Evolutionary conservation across 2,329 filamentous ascomycete species (phyloP).

Genomic region (Cryphonectria carpinicola): DNA sequence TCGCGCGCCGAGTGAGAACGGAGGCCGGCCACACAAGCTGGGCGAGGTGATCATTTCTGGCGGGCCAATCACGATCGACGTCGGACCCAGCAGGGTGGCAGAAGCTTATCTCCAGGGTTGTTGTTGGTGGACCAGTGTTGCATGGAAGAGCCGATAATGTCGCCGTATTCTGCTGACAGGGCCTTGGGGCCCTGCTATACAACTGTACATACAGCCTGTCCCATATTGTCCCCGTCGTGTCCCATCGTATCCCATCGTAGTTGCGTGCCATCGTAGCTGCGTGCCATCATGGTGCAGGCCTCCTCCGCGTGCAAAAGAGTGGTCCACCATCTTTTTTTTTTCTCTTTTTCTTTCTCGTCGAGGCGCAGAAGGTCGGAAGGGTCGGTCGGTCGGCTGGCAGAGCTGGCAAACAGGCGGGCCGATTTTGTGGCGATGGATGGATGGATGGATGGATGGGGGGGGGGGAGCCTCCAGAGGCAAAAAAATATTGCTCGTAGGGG

Average conservation of each 20-base stretch:
- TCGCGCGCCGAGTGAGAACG: constrained; percentile 14
- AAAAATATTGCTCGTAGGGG: neutral
- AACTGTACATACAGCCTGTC: neutral
- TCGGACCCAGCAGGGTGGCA: constrained; percentile 6
- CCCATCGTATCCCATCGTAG: neutral
- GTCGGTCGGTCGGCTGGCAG: constrained; percentile 1
- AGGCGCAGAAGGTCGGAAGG: neutral
- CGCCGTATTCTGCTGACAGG: constrained; percentile 2
- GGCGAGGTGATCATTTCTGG: constrained; percentile 17
- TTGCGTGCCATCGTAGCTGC: neutral
- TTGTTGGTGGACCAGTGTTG: constrained; percentile 16
- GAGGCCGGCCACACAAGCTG: constrained; percentile 14
- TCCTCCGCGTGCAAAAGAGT: neutral
- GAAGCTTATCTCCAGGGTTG: constrained; percentile 29
- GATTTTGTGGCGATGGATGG: constrained; percentile 21
- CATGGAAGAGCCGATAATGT: constrained; percentile 28
- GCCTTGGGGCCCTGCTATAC: neutral
- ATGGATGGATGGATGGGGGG: no score
- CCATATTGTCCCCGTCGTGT: neutral
- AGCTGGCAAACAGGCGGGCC: constrained; percentile 13
- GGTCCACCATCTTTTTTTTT: neutral
- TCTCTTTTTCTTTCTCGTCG: neutral
- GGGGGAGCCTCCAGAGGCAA: constrained; percentile 5
- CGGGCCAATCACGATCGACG: constrained; percentile 20
- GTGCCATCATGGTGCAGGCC: neutral